Percentiles rank a stretch among this genome's conserved stretches.
phyloP scores from a whole-genome alignment of 257 asterid genomes.

The Penstemon davidsonii region DNA sequence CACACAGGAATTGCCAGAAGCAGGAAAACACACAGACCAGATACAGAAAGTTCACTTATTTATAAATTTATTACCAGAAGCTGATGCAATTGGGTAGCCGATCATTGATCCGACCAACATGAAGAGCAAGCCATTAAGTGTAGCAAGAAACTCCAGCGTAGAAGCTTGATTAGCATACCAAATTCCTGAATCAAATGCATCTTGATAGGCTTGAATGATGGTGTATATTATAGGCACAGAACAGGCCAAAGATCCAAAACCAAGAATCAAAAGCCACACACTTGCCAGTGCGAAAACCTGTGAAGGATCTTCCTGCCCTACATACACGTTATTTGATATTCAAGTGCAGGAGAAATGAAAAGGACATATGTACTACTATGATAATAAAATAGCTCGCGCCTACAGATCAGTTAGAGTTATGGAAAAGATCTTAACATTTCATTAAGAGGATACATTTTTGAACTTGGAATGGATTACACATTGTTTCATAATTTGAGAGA shows the following conservation, averaged over 20 bases:
- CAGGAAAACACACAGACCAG: neutral
- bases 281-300: constrained; percentile 92
- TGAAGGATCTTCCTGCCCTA: constrained; percentile 99
- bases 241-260: constrained; percentile 78
- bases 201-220: constrained; percentile 66
- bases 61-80: constrained; percentile 68
- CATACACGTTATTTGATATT: constrained; percentile 63
- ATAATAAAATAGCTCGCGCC: constrained; percentile 14
- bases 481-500: constrained; percentile 13
- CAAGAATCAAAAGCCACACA: constrained; percentile 84
- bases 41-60: neutral
- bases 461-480: neutral
- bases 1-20: neutral
- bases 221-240: constrained; percentile 69
- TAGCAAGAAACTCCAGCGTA: constrained; percentile 52
- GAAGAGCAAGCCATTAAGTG: constrained; percentile 65
- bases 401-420: neutral
- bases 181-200: constrained; percentile 57
- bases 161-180: constrained; percentile 52
- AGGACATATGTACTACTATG: constrained; percentile 3
- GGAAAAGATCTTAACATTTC: neutral
- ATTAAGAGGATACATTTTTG: constrained; percentile 4
- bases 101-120: constrained; percentile 74
- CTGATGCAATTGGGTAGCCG: constrained; percentile 89
- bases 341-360: constrained; percentile 45